A percentile compares a stretch with the other conserved stretches of the same genome.
Evolutionary conservation across 805 yeast species (phyloP).

Genomic region (Grigorovia yakushimaensis): DNA sequence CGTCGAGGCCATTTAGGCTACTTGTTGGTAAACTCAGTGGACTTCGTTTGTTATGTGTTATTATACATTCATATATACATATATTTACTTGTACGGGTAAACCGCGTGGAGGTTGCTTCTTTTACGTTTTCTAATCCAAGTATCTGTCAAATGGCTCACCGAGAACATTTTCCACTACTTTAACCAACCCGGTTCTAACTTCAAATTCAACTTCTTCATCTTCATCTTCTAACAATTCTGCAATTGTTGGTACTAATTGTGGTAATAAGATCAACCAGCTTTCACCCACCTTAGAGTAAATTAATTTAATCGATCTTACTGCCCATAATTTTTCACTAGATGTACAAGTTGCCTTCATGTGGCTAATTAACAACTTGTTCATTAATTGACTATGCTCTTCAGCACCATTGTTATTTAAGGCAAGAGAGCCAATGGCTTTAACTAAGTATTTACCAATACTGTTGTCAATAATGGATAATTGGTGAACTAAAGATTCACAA

Average conservation of each 20-base stretch:
- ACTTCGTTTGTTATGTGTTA: not conserved
- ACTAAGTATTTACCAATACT: conserved; percentile 72
- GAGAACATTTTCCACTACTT: conserved; percentile 80
- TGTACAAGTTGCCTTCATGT: conserved; percentile 54
- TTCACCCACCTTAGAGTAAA: conserved; percentile 88
- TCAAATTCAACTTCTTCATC: conserved; percentile 88
- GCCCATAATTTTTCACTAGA: conserved; percentile 70
- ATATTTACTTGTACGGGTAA: not conserved
- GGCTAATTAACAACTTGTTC: conserved; percentile 52
- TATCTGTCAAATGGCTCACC: conserved; percentile 93
- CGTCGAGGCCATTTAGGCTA: no score
- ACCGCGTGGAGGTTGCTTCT: no score
- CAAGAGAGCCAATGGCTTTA: conserved; percentile 68
- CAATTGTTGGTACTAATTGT: conserved; percentile 89
- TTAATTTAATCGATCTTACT: conserved; percentile 61
- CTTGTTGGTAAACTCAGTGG: no score
- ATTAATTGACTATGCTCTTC: conserved; percentile 68
- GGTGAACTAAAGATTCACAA: conserved; percentile 51
- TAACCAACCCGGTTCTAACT: conserved; percentile 82
- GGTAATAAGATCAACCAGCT: conserved; percentile 88
- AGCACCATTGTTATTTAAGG: conserved; percentile 55
- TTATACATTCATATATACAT: not conserved
- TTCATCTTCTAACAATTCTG: conserved; percentile 91
- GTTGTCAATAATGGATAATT: conserved; percentile 59
- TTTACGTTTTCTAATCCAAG: conserved; percentile 31